phyloP scores from a whole-genome alignment of 768 basidiomycete species.

The Rhodocollybia butyracea region DNA sequence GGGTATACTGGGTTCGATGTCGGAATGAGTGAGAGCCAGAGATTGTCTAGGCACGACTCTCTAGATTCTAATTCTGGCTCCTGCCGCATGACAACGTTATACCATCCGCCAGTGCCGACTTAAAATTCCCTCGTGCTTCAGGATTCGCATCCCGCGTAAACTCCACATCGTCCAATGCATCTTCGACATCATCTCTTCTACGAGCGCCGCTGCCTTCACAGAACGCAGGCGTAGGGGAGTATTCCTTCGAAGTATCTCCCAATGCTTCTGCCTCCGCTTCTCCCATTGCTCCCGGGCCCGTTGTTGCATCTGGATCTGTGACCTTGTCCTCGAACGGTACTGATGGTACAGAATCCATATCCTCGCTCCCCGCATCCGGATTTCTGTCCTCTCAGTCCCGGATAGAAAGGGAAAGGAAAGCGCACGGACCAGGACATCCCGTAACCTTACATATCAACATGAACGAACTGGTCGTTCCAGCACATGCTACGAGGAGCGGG shows the following conservation, averaged over 20 bases:
- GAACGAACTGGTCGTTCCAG: constrained; percentile 70
- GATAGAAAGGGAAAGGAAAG: constrained; percentile 7
- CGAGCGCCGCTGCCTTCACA: constrained; percentile 70
- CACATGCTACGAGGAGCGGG: no score
- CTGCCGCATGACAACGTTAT: constrained; percentile 18
- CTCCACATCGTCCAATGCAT: constrained; percentile 44
- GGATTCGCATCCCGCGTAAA: constrained; percentile 29
- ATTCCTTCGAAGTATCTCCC: constrained; percentile 67
- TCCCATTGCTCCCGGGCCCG: no score
- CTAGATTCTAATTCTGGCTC: constrained; percentile 40
- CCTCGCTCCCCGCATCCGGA: constrained; percentile 40
- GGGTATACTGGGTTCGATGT: constrained; percentile 75
- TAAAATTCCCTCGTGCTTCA: not conserved
- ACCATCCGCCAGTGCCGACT: not conserved
- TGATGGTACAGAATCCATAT: constrained; percentile 38
- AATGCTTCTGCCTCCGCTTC: no score
- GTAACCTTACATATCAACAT: constrained; percentile 79
- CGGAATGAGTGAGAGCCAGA: constrained; percentile 25
- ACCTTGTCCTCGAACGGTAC: constrained; percentile 30
- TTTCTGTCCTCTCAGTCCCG: constrained; percentile 29
- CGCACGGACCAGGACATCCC: constrained; percentile 51
- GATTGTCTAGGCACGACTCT: constrained; percentile 44
- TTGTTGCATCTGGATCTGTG: no score
- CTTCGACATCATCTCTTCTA: constrained; percentile 62
- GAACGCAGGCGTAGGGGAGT: constrained; percentile 59